Base-by-base conservation (phyloP, 176 grass and related monocot genomes). In the Paspalum notatum region DNA sequence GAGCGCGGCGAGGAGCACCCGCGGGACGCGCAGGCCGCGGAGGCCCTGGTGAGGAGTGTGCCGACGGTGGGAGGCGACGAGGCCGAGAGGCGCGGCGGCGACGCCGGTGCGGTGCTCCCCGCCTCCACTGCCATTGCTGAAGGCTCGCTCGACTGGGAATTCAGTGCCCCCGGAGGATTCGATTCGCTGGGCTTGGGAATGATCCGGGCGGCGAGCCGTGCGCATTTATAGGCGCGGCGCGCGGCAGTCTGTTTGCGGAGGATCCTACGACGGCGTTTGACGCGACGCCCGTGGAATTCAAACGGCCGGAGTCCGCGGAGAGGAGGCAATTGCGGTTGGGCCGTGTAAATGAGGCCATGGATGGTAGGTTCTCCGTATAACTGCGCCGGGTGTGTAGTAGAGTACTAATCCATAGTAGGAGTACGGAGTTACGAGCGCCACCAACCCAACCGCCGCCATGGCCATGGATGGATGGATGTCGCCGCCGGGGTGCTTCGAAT, bases 41-140 rank as follows among this genome's bases (percentile, higher is more conserved):
- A 47, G 20, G 72, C 78, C 9, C 76, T 65, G 65, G 65, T 41
- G 16, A 85, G 77, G 26, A 81, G 78, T 7, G 40, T 68, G 1
- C 78, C 87, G 49, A 85, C 66, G 43, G 83, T 85, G 83, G 66
- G 75, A 2, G 82, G 62, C 48, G 86, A 83, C 1, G 86, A 74
- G 0, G 71, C 63, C 47, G 77, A 85, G 39, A n/a, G 10, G 63
- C 46, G 45, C 38, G 45, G 24, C 0, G 47, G 52, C 4, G 45
- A 38, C 79, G 52, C 12, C 10, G 43, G 0, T 45, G 45, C 63
- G 52, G 38, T 39, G 62, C 13, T 77, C 6, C 2, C 77, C 32
- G 32, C 32, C 47, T 89, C 42, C 56, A 20, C 75, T 2, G 77
- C 72, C 82, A 85, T 85, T 12, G 16, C 8, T 20, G 62, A 41